Percentiles rank a stretch among this genome's conserved stretches.
Conservation (phyloP, 306 rosid species). For the Geum urbanum region DNA sequence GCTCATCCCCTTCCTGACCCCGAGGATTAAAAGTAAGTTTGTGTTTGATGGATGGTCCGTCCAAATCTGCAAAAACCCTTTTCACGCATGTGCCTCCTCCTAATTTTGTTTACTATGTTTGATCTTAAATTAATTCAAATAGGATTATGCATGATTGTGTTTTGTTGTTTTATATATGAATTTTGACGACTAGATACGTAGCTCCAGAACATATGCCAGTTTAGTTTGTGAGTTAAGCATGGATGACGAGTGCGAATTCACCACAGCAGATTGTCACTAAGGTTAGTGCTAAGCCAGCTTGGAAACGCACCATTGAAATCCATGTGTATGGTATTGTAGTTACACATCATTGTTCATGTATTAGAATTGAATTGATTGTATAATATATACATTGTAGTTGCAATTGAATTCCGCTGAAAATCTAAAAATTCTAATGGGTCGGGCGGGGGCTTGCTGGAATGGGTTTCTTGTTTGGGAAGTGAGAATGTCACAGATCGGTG, state of each 20-base stretch:
- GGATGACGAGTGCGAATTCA: slow-evolving; percentile 72
- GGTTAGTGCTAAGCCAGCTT: slow-evolving; percentile 58
- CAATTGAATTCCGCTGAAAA: neutral
- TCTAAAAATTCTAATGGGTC: neutral
- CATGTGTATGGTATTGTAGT: slow-evolving; percentile 52
- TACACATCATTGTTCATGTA: neutral
- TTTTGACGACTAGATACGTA: slow-evolving; percentile 45
- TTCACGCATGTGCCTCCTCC: slow-evolving; percentile 37
- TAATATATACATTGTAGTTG: neutral
- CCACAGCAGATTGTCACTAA: slow-evolving; percentile 68
- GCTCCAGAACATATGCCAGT: slow-evolving; percentile 80
- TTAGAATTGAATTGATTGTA: neutral
- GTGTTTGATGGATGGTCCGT: slow-evolving; percentile 80
- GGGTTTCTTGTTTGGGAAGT: slow-evolving; percentile 67
- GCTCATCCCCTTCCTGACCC: slow-evolving; percentile 54
- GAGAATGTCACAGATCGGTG: slow-evolving; percentile 67
- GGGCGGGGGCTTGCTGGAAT: neutral
- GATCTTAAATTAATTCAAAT: neutral
- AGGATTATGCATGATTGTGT: neutral
- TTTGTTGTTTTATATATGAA: neutral
- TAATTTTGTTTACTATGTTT: too few species aligned
- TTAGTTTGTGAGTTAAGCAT: slow-evolving; percentile 79
- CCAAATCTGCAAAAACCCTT: slow-evolving; percentile 74
- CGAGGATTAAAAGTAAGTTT: slow-evolving; percentile 77
- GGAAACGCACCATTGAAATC: slow-evolving; percentile 65